Base-by-base conservation (phyloP, 441 rosid genomes). In the Erodium moschatum region DNA sequence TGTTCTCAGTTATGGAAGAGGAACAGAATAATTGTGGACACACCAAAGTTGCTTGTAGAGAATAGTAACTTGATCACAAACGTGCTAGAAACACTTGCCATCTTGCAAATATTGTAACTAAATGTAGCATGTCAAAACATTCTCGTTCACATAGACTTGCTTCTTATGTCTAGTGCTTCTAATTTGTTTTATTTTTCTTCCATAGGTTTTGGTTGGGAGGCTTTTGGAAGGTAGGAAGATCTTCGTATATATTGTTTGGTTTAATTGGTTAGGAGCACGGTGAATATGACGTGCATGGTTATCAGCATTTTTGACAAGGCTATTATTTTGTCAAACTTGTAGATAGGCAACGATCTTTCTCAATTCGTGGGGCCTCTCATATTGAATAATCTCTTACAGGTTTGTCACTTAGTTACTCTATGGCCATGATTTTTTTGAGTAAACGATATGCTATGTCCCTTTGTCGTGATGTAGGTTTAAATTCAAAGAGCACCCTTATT, bases 131-230 rank as follows among this genome's bases (percentile, higher is more conserved):
- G 44, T 40, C 44, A 40, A 40, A 40, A 40, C 7, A 40, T 40
- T 40, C 44, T 40, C 9, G 44, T 40, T 40, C 11, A 40, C 44
- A 40, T 40, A 40, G 44, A 40, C 44, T 40, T 40, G 11, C 50
- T 42, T 66, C 1, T 66, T 66, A 3, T 66, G 54, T 10, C 29
- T 5, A 15, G 48, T 56, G 72, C 68, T 63, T 67, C 72, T 77
- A 12, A 76, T 66, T 70, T 15, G 64, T 69, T 65, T 66, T 5
- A 15, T 56, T 68, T 50, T 66, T 40, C 69, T 67, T 67, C 67
- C 70, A 33, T 80, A 95, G 99, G 91, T 95, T 95, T 82, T 92
- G 95, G 98, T 86, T 82, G 88, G 99, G 98, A 81, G 99, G 99
- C 80, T 89, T 90, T 69, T 95, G 97, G 97, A 95, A 95, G 99